Evolutionary conservation across 2,329 filamentous ascomycete genomes (phyloP), one percentile per base, ranked within the genome.

Genomic region (Fusarium sororula): DNA sequence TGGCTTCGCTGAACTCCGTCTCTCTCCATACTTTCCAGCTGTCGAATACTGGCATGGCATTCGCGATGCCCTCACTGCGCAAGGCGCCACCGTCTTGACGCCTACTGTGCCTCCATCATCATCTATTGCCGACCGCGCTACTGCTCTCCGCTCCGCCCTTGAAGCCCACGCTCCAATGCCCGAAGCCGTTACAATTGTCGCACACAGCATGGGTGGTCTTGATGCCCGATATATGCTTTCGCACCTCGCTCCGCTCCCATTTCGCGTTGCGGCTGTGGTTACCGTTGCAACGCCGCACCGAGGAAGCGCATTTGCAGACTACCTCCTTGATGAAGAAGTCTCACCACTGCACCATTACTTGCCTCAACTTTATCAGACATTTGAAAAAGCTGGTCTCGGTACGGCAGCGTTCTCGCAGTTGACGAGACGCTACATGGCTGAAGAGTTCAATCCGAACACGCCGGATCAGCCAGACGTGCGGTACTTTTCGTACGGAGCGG

Each of bases 181-280:
- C 20, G 60, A 72, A 28, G 72, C 91, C 57, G 94, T 98, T 73
- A 94, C 94, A 79, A 93, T 98, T 67, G 86, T 95, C 26, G 90
- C 90, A 45, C 93, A 95, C 82, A 89, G 86, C 74, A 91, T 91
- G 90, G 90, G 90, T 54, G 90, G 90, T 5, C 84, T 92, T 7
- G 90, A 92, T 79, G 88, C 90, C 15, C 85, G 90, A 51, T 90
- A 91, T 80, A 90, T 92, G 89, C 88, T 92, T 60, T 89, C 89
- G 28, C 84, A 85, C 57, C 83, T 91, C 18, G 82, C 82, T 47
- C 87, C 87, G 2, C 79, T 81, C 30, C 80, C 83, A 45, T 82
- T 89, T 26, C 78, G 82, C 24, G 86, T 90, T 56, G 83, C 84
- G 35, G 86, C 86, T 5, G 83, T 90, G 20, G 86, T 88, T 48